These are phyloP conservation scores for Fusarium sp. DNA, from an alignment of 2,329 filamentous ascomycete species.

Conservation along the genomic window DNA sequence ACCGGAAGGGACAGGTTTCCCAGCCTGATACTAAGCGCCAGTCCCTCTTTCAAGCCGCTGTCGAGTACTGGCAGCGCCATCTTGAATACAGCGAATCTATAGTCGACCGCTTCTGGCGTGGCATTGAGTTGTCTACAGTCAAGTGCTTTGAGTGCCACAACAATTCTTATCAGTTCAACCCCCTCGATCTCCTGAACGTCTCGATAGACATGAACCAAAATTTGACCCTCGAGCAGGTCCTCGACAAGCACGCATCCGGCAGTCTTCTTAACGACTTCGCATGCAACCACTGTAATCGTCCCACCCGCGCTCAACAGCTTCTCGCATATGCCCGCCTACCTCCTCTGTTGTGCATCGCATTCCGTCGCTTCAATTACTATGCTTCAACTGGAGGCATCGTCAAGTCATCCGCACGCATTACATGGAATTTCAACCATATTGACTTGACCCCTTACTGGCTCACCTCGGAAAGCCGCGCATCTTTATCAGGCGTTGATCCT, in stretches of 20 bases:
- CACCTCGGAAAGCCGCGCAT: conserved; percentile 48
- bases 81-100: conserved; percentile 77
- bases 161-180: conserved; percentile 56
- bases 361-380: conserved; percentile 68
- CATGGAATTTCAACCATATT: conserved; percentile 80
- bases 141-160: conserved; percentile 71
- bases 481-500: conserved; percentile 45
- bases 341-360: conserved; percentile 79
- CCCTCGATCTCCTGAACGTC: conserved; percentile 66
- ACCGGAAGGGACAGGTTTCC: conserved; percentile 51
- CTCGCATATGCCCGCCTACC: conserved; percentile 82
- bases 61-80: conserved; percentile 79
- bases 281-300: conserved; percentile 79
- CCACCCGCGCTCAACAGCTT: conserved; percentile 74
- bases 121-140: conserved; percentile 77
- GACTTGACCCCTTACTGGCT: conserved; percentile 61
- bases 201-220: conserved; percentile 49
- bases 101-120: conserved; percentile 82
- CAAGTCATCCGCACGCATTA: conserved; percentile 78
- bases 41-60: conserved; percentile 65
- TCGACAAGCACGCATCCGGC: conserved; percentile 74
- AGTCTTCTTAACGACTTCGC: conserved; percentile 76
- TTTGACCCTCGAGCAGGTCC: conserved; percentile 67
- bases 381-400: conserved; percentile 51
- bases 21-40: conserved; percentile 51